These are phyloP conservation scores for Ascocoryne sarcoides DNA, from an alignment of 2,329 filamentous ascomycete species.

Conservation along the genomic window DNA sequence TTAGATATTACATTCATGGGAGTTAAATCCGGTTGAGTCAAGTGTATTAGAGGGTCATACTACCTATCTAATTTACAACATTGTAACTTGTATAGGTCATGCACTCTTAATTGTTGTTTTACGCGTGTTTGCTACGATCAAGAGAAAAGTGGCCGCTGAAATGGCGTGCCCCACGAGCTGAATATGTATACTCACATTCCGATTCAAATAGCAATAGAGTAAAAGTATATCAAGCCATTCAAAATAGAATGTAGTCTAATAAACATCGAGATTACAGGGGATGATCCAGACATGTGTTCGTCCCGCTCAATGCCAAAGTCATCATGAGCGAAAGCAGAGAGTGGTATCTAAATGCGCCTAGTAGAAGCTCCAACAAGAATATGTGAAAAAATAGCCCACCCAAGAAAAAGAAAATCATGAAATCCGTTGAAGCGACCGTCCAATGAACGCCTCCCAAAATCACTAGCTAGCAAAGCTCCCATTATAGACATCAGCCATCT, in stretches of 20 bases:
- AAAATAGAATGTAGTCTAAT: conserved; percentile 5
- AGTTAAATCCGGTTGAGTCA: too few relatives aligned
- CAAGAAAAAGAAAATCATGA: conserved; percentile 1
- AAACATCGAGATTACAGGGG: conserved; percentile 2
- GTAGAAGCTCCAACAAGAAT: neutral
- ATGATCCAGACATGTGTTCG: neutral
- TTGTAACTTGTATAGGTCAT: too few relatives aligned
- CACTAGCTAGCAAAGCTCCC: conserved; percentile 26
- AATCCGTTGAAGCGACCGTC: neutral
- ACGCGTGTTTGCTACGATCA: too few relatives aligned
- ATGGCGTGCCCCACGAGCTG: too few relatives aligned
- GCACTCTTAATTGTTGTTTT: too few relatives aligned
- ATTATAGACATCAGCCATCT: conserved; percentile 25
- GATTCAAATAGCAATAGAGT: too few relatives aligned
- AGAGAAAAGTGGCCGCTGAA: too few relatives aligned
- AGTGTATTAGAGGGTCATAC: too few relatives aligned
- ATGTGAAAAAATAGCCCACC: conserved; percentile 4
- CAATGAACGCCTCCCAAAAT: conserved; percentile 22
- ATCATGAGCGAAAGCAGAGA: conserved; percentile 12
- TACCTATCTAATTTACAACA: too few relatives aligned
- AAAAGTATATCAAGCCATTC: too few relatives aligned
- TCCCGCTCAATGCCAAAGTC: conserved; percentile 11
- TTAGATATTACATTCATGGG: too few relatives aligned
- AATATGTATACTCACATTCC: too few relatives aligned
- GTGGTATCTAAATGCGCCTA: conserved; percentile 27